Conservation (phyloP, 176 grass and related monocot species). For the Bolboschoenus planiculmis region DNA sequence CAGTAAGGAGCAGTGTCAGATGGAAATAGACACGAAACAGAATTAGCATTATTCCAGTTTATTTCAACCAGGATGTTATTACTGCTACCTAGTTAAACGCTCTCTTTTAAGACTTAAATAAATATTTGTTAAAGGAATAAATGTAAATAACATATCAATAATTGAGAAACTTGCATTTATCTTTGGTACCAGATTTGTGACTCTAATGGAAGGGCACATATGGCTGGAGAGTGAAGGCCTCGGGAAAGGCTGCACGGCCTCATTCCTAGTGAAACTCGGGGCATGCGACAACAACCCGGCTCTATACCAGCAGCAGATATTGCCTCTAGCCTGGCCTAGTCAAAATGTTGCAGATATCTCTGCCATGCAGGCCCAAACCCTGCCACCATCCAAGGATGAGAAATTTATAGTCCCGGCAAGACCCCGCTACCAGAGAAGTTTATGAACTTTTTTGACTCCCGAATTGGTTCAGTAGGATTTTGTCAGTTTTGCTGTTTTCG, state of each 20-base stretch:
- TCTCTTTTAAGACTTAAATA: neutral
- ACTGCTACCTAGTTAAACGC: neutral
- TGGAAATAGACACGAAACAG: neutral
- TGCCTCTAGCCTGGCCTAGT: conserved; percentile 41
- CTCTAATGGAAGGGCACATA: conserved; percentile 91
- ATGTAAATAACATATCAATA: neutral
- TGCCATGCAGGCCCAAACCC: conserved; percentile 21
- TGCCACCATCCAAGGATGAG: conserved; percentile 23
- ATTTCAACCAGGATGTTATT: neutral
- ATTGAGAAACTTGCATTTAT: neutral
- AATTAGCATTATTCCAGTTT: neutral
- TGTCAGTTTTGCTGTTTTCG: conserved; percentile 24
- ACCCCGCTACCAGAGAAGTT: conserved; percentile 63
- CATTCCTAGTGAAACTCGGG: conserved; percentile 67
- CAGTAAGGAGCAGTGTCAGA: neutral
- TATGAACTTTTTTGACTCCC: conserved; percentile 37
- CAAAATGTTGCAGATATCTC: neutral
- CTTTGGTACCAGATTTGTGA: conserved; percentile 52
- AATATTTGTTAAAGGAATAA: neutral
- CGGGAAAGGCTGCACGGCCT: conserved; percentile 78
- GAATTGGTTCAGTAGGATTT: conserved; percentile 24
- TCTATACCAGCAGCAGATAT: conserved; percentile 50
- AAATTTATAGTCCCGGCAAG: conserved; percentile 32
- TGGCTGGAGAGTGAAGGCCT: conserved; percentile 92
- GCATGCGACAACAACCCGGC: conserved; percentile 40